Conservation (phyloP, 2,329 filamentous ascomycete species). For the Aspergillus novoparasiticus region DNA sequence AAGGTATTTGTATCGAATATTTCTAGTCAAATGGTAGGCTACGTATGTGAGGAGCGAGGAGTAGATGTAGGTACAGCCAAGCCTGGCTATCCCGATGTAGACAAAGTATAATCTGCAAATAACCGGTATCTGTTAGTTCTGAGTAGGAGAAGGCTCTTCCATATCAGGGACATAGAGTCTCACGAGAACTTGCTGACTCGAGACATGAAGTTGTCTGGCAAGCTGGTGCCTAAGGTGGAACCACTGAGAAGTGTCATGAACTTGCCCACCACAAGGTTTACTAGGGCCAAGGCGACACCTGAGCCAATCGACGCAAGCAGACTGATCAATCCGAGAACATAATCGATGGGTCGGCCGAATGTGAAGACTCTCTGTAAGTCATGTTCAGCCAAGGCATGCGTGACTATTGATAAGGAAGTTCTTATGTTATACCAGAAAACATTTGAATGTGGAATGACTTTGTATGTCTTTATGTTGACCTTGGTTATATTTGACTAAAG, state of each 20-base stretch:
- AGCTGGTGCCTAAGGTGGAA: slow-evolving; percentile 18
- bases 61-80: slow-evolving; percentile 36
- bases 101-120: slow-evolving; percentile 35
- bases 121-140: slow-evolving; percentile 11
- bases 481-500: not conserved
- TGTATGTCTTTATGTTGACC: not conserved
- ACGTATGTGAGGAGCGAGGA: slow-evolving; percentile 18
- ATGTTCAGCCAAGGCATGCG: not conserved
- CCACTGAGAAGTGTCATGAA: slow-evolving; percentile 31
- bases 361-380: slow-evolving; percentile 10
- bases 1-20: slow-evolving; percentile 20
- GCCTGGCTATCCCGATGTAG: slow-evolving; percentile 38
- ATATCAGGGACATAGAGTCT: not conserved
- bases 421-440: not conserved
- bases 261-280: slow-evolving; percentile 43
- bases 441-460: not conserved
- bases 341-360: slow-evolving; percentile 6
- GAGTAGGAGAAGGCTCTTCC: not conserved
- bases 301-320: slow-evolving; percentile 24
- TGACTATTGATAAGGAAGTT: not conserved
- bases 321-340: slow-evolving; percentile 2
- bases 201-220: slow-evolving; percentile 13
- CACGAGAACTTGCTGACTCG: slow-evolving; percentile 22
- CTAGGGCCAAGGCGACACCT: slow-evolving; percentile 33
- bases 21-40: slow-evolving; percentile 12